Evolutionary conservation across 768 basidiomycete genomes (phyloP), one percentile per base, ranked within the genome.

Genomic region (Lactarius quietus): DNA sequence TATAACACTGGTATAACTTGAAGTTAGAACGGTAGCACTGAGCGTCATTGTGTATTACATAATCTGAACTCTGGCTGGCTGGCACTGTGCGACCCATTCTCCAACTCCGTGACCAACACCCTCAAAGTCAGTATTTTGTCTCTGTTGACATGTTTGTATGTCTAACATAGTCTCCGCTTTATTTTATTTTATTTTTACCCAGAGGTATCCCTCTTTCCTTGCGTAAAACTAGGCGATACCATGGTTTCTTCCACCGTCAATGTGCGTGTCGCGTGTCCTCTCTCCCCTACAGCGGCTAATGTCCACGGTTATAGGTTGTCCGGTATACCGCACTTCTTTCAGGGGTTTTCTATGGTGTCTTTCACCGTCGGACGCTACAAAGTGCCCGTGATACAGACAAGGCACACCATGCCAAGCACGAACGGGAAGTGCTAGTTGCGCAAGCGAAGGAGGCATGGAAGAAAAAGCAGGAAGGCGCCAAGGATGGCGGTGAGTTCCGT

Each of bases 381-480:
- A 83, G 85, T 68, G 80, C 84, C 61, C 86, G 92, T 75, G 87
- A 96, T 77, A 79, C 85, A 66, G 84, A 89, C 70, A 92, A 90
- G 77, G 82, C 87, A 67, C 82, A 88, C 69, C 83, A 86, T 73
- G 90, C 87, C 61, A 78, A 86, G 52, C 88, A 92, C 72, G 84
- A 84, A 69, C 81, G 91, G 71, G 85, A 92, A 73, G 83, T 85
- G 68, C 75, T 97, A 74, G 84, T 98, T 76, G 82, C 83, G 68
- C 84, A 96, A 74, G 96, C 95, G 45, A 92, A 89, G 82, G 86
- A 92, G 73, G 93, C 92, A 66, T 98, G 90, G 84, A 89, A 85
- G 78, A 90, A 87, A 79, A 88, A 90, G 80, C 83, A 87, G 71
- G 81, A 83, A 71, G 78, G 78, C 62, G 68, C 72, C 29, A 85